These are phyloP conservation scores for Pugionium cornutum DNA, from an alignment of 345 rosid genomes.

Conservation along the genomic window DNA sequence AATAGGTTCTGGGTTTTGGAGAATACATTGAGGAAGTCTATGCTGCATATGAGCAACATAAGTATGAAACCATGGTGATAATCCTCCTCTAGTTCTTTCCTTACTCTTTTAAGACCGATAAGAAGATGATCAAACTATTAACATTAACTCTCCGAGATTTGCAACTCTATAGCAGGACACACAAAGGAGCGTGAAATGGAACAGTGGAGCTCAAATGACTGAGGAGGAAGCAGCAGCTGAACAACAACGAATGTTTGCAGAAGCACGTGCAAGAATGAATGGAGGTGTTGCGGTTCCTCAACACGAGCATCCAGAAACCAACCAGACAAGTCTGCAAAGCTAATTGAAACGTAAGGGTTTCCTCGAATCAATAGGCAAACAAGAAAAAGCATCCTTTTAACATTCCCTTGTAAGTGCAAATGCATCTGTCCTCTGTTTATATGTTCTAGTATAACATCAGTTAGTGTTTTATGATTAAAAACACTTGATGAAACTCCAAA, in stretches of 20 bases:
- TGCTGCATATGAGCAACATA: conserved; percentile 97
- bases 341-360: conserved; percentile 39
- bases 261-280: conserved; percentile 99
- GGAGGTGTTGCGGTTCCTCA: conserved; percentile 55
- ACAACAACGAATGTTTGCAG: conserved; percentile 99
- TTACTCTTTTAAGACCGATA: not conserved
- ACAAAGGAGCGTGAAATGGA: conserved; percentile 84
- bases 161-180: conserved; percentile 78
- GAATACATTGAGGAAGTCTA: conserved; percentile 97
- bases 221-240: conserved; percentile 97
- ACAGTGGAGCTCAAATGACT: conserved; percentile 82
- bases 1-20: conserved; percentile 95
- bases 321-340: conserved; percentile 61
- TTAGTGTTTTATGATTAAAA: conserved; percentile 23
- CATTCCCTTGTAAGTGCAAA: conserved; percentile 33
- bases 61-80: conserved; percentile 85
- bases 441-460: conserved; percentile 22
- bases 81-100: not conserved
- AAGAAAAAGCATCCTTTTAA: conserved; percentile 14
- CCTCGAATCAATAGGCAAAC: conserved; percentile 13
- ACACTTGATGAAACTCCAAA: not conserved
- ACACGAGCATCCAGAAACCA: conserved; percentile 69
- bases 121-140: conserved; percentile 8
- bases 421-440: conserved; percentile 33
- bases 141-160: not conserved